A percentile compares a stretch with the other conserved stretches of the same genome.
Conservation (phyloP, 2,329 filamentous ascomycete genomes). For the Fusarium zealandicum region DNA sequence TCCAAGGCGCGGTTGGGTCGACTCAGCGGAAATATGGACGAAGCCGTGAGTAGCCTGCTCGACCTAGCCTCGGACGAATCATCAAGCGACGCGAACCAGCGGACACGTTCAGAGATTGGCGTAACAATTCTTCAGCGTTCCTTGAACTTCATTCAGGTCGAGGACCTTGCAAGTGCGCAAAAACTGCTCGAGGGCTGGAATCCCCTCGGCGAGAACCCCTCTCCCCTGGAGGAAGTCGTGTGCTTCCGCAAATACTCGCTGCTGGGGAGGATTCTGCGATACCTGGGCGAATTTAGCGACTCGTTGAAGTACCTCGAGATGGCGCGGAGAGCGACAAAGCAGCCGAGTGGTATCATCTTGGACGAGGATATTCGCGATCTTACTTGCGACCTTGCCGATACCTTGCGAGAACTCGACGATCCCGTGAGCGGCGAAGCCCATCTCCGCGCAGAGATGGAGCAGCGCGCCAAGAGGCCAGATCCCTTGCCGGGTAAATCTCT, state of each 20-base stretch:
- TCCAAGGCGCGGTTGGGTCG: conserved; percentile 28
- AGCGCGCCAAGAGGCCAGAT: conserved; percentile 14
- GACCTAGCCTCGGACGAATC: conserved; percentile 12
- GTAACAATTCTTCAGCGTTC: conserved; percentile 25
- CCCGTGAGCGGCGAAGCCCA: conserved; percentile 19
- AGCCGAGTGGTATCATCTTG: conserved; percentile 19
- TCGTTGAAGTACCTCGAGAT: conserved; percentile 18
- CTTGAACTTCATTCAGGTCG: conserved; percentile 31
- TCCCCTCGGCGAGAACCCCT: conserved; percentile 19
- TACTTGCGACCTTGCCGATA: conserved; percentile 33
- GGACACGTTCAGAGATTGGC: conserved; percentile 28
- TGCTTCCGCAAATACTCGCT: conserved; percentile 30
- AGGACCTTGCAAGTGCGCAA: conserved; percentile 26
- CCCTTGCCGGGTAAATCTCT: conserved; percentile 26
- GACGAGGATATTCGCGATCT: conserved; percentile 34
- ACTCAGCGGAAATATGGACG: conserved; percentile 33
- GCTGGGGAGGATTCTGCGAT: conserved; percentile 31
- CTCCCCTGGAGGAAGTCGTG: conserved; percentile 24
- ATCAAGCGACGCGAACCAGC: conserved; percentile 6
- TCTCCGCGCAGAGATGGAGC: conserved; percentile 26
- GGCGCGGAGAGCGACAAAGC: conserved; percentile 12
- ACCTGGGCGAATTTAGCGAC: conserved; percentile 24
- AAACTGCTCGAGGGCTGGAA: conserved; percentile 27
- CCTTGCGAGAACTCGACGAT: conserved; percentile 31
- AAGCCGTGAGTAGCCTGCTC: conserved; percentile 24